Conservation (phyloP, 139 green algal genomes). For the Diplosphaera chodatii region DNA sequence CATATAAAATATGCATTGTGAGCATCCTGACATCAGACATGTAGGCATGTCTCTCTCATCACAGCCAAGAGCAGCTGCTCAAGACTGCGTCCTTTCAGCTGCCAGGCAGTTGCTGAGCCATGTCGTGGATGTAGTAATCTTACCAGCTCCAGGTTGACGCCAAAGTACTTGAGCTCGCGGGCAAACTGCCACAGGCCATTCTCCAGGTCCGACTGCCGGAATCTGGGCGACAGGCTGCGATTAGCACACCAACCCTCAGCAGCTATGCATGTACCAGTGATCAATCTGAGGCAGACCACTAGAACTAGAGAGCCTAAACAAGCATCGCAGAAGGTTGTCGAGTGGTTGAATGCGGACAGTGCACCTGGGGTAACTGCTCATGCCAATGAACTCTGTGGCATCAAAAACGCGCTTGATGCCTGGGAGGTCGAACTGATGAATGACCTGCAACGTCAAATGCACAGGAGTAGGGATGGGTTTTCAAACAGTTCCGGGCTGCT, state of each 20-base stretch:
- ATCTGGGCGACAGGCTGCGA: conserved; percentile 17
- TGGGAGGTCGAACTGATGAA: conserved; percentile 10
- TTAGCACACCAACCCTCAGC: too few relatives aligned
- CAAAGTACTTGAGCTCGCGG: conserved; percentile 4
- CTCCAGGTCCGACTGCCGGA: conserved; percentile 27
- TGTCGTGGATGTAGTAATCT: conserved; percentile 9
- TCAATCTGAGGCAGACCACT: too few relatives aligned
- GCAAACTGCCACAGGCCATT: conserved; percentile 18
- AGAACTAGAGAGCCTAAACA: too few relatives aligned
- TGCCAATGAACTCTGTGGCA: conserved; percentile 31
- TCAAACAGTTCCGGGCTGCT: too few relatives aligned
- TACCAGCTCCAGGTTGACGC: conserved; percentile 15
- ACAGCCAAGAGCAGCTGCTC: too few relatives aligned
- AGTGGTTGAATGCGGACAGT: too few relatives aligned
- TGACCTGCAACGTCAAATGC: conserved; percentile 15
- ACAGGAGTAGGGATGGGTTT: too few relatives aligned
- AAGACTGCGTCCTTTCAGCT: too few relatives aligned
- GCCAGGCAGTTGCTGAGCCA: not conserved
- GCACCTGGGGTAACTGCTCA: conserved; percentile 34
- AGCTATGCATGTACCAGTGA: too few relatives aligned
- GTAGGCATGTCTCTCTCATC: too few relatives aligned
- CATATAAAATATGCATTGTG: not conserved
- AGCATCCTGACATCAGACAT: too few relatives aligned
- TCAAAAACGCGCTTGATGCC: conserved; percentile 24
- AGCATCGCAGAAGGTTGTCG: too few relatives aligned